Evolutionary conservation across 2,329 filamentous ascomycete genomes (phyloP).

Genomic region (Calycina herbarum): DNA sequence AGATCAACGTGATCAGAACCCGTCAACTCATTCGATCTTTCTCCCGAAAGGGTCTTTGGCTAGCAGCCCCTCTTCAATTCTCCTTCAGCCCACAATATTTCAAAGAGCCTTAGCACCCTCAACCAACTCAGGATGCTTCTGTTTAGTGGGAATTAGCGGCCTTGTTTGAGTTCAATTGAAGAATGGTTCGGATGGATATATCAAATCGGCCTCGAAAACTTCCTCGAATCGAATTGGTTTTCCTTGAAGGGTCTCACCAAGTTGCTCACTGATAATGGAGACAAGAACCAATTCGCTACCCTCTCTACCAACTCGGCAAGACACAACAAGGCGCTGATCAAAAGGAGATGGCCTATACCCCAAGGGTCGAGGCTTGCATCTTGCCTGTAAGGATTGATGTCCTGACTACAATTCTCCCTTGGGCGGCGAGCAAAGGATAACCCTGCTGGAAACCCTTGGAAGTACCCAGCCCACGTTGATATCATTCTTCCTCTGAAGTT

Average conservation of each 20-base stretch:
- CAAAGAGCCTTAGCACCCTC: too few species aligned
- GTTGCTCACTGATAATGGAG: slow-evolving; percentile 53
- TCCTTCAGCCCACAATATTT: too few species aligned
- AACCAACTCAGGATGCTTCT: too few species aligned
- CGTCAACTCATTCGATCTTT: too few species aligned
- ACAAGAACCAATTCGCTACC: slow-evolving; percentile 66
- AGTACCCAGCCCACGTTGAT: slow-evolving; percentile 84
- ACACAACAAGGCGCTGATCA: slow-evolving; percentile 49
- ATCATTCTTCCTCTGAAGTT: slow-evolving; percentile 60
- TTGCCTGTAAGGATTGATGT: too few species aligned
- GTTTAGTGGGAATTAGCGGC: too few species aligned
- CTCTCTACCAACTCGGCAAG: slow-evolving; percentile 58
- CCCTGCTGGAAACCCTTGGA: slow-evolving; percentile 71
- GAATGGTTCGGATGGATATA: too few species aligned
- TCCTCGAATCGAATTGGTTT: slow-evolving; percentile 87
- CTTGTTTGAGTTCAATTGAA: too few species aligned
- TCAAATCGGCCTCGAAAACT: slow-evolving; percentile 61
- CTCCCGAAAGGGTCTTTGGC: too few species aligned
- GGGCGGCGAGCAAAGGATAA: slow-evolving; percentile 63
- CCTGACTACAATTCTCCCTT: too few species aligned
- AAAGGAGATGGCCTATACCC: slow-evolving; percentile 53
- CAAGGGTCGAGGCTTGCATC: slow-evolving; percentile 56
- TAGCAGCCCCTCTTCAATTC: too few species aligned
- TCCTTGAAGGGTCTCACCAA: slow-evolving; percentile 44
- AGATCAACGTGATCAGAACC: too few species aligned